phyloP scores from a whole-genome alignment of 2,329 filamentous ascomycete genomes.

The Fusarium solani-melongenae region DNA sequence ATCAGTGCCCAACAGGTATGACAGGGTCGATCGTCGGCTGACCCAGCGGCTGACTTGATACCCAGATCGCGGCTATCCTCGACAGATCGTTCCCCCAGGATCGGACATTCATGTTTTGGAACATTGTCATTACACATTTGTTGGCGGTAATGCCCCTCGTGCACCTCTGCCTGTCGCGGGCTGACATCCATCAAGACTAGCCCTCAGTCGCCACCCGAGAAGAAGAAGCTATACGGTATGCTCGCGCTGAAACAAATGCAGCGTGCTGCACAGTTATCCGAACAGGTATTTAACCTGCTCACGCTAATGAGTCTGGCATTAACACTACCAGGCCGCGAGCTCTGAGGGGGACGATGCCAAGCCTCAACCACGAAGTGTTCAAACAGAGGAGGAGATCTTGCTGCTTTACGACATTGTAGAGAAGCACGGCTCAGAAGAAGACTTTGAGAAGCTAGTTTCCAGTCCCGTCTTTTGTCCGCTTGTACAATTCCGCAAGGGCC shows the following conservation, averaged over 20 bases:
- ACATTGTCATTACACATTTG: conserved; percentile 64
- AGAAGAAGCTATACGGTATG: conserved; percentile 63
- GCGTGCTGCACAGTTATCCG: conserved; percentile 58
- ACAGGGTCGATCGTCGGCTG: background rate
- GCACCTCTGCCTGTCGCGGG: background rate
- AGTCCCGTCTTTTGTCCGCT: conserved; percentile 56
- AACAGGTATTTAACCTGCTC: conserved; percentile 52
- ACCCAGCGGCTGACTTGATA: conserved; percentile 7
- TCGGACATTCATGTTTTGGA: conserved; percentile 63
- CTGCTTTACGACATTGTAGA: conserved; percentile 61
- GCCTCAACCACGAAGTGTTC: conserved; percentile 48
- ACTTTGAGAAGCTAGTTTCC: conserved; percentile 53
- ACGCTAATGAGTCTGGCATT: background rate
- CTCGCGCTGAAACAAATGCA: conserved; percentile 64
- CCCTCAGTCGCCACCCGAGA: conserved; percentile 58
- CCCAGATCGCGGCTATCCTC: conserved; percentile 64
- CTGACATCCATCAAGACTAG: conserved; percentile 52
- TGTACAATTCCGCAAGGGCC: conserved; percentile 57
- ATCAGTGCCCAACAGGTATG: conserved; percentile 66
- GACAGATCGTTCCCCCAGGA: conserved; percentile 64
- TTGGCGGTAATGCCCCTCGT: conserved; percentile 58
- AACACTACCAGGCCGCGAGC: conserved; percentile 30
- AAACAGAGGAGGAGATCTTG: conserved; percentile 62
- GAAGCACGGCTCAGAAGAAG: conserved; percentile 55
- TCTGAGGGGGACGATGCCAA: conserved; percentile 34